Conservation (phyloP, 2,329 filamentous ascomycete species). For the Rutstroemia sp. region DNA sequence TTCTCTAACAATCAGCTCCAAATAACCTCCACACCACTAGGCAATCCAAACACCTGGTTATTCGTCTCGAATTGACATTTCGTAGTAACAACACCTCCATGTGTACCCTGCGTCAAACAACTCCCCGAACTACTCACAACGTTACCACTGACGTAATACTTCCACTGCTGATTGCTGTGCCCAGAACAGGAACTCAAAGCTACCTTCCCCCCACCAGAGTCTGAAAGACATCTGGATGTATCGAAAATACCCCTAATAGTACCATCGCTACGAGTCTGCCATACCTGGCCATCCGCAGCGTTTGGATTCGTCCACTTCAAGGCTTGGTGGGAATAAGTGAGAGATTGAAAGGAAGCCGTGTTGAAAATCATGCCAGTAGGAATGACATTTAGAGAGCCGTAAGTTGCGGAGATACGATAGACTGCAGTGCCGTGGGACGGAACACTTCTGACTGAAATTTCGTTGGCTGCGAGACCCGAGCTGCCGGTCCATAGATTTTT, state of each 20-base stretch:
- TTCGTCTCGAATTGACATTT: conserved; percentile 34
- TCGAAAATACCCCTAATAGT: conserved; percentile 34
- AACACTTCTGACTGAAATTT: conserved; percentile 32
- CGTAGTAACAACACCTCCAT: conserved; percentile 21
- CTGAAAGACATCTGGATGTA: conserved; percentile 33
- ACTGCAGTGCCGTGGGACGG: conserved; percentile 31
- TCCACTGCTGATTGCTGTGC: conserved; percentile 34
- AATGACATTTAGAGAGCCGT: conserved; percentile 11
- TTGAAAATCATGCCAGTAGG: conserved; percentile 45
- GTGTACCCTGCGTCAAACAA: conserved; percentile 35
- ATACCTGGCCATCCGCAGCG: conserved; percentile 36
- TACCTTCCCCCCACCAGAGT: conserved; percentile 26
- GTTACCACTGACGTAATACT: conserved; percentile 38
- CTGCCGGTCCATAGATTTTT: conserved; percentile 40
- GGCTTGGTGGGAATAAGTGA: conserved; percentile 26
- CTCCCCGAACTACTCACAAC: conserved; percentile 30
- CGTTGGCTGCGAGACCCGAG: conserved; percentile 28
- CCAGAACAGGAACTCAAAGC: conserved; percentile 30
- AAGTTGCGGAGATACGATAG: conserved; percentile 34
- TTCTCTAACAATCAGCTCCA: not conserved
- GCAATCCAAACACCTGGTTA: conserved; percentile 40
- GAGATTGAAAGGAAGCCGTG: conserved; percentile 37
- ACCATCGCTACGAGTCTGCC: conserved; percentile 32
- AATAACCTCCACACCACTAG: conserved; percentile 34
- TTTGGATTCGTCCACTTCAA: conserved; percentile 33